Base-by-base conservation (phyloP, 805 yeast genomes). In the Saccharomycopsis synnaedendra region DNA sequence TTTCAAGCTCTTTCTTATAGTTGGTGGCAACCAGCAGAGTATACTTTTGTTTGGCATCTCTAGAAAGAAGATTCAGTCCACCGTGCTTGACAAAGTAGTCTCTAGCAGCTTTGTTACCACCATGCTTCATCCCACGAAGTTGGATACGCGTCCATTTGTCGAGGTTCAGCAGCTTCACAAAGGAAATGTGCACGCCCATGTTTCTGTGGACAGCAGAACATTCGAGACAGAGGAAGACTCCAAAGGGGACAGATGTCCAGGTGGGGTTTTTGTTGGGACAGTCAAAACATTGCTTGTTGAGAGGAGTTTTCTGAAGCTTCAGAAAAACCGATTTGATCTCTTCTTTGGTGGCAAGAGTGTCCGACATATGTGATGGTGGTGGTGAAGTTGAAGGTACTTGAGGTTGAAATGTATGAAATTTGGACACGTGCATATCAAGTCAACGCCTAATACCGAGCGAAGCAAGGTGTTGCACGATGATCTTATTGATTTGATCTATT, bases 211-310 rank as follows among this genome's bases (percentile, higher is more conserved):
- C 87, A 3, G 97, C 89, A 46, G 96, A 85, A 65, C 98, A 93
- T 64, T 93, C 95, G 52, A 89, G 73, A 69, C 98, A 93, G 50
- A 93, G 68, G 62, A 89, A 76, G 45, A 89, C 85, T 48, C 97
- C 98, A 65, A 86, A 90, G 9, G 97, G 96, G 47, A 90, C 88
- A 9, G 97, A 90, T 3, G 98, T 86, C 98, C 98, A 93, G 0
- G 97, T 87, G 36, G 98, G 97, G 63, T 89, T 89, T 61, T 85
- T 87, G 57, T 89, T 85, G 46, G 83, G 76, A 65, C 98, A 93
- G 63, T 93, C 98, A 66, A 93, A 90, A 67, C 98, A 93, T 37
- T 72, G 77, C 59, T 82, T 82, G 70, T 89, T 89, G 42, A 87
- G 84, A 30, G 79, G 79, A 53, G 59, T 74, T 70, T 64, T 81